Evolutionary conservation across 2,329 filamentous ascomycete species (phyloP), one percentile per base, ranked within the genome.

Genomic region (Hypoxylon sp.): DNA sequence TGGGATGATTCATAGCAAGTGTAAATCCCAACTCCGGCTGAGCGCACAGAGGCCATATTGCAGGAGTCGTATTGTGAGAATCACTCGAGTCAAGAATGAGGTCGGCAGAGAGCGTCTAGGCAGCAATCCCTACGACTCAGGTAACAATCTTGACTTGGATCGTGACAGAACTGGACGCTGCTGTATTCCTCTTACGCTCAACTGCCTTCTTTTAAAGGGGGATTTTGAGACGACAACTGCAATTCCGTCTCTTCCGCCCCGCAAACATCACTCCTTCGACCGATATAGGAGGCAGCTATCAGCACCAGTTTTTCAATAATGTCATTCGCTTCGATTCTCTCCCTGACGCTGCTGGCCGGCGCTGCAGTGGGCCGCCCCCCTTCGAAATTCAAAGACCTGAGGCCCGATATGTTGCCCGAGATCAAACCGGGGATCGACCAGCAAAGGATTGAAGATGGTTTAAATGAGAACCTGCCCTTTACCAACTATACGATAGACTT

Each of bases 401-500:
- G 22, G 6, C 55, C 55, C 7, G 13, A 50, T 24, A 8, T 1
- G 1, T 19, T 59, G 22, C 56, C 55, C 43, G 46, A 32, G 3
- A 56, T 59, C 37, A 22, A 43, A 2, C 61, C 61, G 6, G 30
- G 41, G 4, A 52, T 59, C 51, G 32, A 59, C 32, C 49, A 15
- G 41, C 6, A 41, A 24, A 4, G 15, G 7, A 52, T 64, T 39
- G 61, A 64, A 30, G 11, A 30, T 3, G 56, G 47, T 4, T 24
- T 64, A 4, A n/a, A 19, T 19, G 41, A 47, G 17, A 32, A 52
- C 26, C 56, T 64, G 4, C 39, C 28, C 20, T 19, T 13, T 2
- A 47, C 44, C 22, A 2, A 30, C 4, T 44, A 24, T 11, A n/a
- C 7, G 1, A 10, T 54, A 15, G 44, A 44, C 6, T 4, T 7